Conservation (phyloP, 257 asterid genomes). For the Pogostemon cablin region DNA sequence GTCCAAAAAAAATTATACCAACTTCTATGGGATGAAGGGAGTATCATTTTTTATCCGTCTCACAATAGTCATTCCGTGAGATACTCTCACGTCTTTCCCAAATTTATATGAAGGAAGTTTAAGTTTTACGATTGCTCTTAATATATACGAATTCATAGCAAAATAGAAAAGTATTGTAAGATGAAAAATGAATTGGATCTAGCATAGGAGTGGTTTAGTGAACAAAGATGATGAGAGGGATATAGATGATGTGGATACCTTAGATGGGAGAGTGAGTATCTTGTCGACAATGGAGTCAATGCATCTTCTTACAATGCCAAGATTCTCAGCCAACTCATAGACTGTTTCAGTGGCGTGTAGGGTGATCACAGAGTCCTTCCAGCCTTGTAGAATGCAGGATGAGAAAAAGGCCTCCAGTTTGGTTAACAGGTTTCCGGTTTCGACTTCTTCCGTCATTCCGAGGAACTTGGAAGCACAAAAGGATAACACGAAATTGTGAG, state of each 20-base stretch:
- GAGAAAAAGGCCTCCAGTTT: constrained; percentile 73
- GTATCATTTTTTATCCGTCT: no score
- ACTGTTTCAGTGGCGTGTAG: constrained; percentile 46
- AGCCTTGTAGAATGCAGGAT: constrained; percentile 71
- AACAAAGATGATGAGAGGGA: no score
- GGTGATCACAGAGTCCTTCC: constrained; percentile 70
- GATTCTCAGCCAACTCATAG: constrained; percentile 68
- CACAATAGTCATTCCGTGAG: no score
- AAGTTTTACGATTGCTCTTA: no score
- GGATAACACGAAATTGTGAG: constrained; percentile 60
- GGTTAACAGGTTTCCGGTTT: constrained; percentile 53
- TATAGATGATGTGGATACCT: constrained; percentile 38
- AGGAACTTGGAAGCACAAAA: constrained; percentile 78
- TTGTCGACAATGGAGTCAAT: constrained; percentile 74
- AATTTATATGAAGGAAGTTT: no score
- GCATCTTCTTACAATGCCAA: constrained; percentile 72
- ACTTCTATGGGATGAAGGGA: no score
- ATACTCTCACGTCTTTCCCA: no score
- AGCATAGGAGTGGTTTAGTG: no score
- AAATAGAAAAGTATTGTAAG: no score
- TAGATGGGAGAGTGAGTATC: constrained; percentile 58
- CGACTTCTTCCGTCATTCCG: constrained; percentile 66
- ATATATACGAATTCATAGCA: no score
- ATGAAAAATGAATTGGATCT: no score
- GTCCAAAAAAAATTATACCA: no score